Conservation (phyloP, 2,329 filamentous ascomycete species). For the Xylariaceae sp. region DNA sequence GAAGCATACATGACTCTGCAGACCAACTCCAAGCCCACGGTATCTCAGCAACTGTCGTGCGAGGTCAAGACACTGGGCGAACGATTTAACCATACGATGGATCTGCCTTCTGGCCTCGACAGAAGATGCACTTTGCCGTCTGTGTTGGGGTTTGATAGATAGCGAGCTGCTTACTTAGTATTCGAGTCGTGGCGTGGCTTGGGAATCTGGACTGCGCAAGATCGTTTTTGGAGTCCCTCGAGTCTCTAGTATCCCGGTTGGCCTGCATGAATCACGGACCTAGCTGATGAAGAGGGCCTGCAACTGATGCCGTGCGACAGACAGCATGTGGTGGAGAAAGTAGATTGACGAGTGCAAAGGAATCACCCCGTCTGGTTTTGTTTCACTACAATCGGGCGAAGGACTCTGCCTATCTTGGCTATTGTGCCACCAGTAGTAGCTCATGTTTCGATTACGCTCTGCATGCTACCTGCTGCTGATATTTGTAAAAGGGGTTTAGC, state of each 20-base stretch:
- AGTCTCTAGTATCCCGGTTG: slow-evolving; percentile 19
- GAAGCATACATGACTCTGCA: slow-evolving; percentile 14
- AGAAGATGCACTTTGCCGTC: slow-evolving; percentile 24
- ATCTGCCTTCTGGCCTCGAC: slow-evolving; percentile 14
- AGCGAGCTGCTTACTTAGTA: slow-evolving; percentile 5
- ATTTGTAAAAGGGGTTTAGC: slow-evolving; percentile 20
- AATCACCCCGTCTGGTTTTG: slow-evolving; percentile 21
- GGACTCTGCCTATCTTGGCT: slow-evolving; percentile 11
- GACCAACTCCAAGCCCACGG: slow-evolving; percentile 6
- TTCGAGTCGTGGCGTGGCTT: slow-evolving; percentile 19
- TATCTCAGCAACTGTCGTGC: slow-evolving; percentile 10
- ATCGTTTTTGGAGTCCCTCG: slow-evolving; percentile 16
- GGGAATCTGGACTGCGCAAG: slow-evolving; percentile 20
- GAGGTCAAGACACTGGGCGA: slow-evolving; percentile 3
- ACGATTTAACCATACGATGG: slow-evolving; percentile 11
- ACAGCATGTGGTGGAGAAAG: slow-evolving; percentile 20
- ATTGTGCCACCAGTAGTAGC: slow-evolving; percentile 20
- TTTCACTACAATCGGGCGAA: slow-evolving; percentile 27
- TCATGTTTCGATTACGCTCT: slow-evolving; percentile 20
- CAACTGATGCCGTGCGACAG: slow-evolving; percentile 23
- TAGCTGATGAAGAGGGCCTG: slow-evolving; percentile 20
- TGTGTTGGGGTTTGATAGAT: slow-evolving; percentile 6
- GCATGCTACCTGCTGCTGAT: slow-evolving; percentile 21
- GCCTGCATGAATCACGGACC: slow-evolving; percentile 19
- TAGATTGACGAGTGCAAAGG: slow-evolving; percentile 25